A percentile compares a stretch with the other conserved stretches of the same genome.
Evolutionary conservation across 805 yeast species (phyloP).

Genomic region (Phaffomyces antillensis): DNA sequence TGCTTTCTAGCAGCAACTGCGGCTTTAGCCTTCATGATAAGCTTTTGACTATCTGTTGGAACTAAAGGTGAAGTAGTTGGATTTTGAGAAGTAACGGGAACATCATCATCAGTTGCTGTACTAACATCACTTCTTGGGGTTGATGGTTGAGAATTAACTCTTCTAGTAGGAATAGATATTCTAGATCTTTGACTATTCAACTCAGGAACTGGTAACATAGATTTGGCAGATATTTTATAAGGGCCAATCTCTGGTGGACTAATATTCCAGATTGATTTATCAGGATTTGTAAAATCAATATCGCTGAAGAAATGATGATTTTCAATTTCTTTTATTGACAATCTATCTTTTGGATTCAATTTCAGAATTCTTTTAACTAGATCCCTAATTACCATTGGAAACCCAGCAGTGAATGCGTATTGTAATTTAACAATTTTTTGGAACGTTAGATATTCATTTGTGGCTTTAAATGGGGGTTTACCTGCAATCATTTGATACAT

Average conservation of each 20-base stretch:
- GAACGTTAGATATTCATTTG: conserved; percentile 74
- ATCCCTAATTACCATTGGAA: conserved; percentile 67
- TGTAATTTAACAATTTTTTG: conserved; percentile 77
- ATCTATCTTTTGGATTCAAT: conserved; percentile 56
- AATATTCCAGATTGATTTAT: conserved; percentile 46
- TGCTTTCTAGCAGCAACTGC: conserved; percentile 24
- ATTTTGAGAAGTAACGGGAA: neutral
- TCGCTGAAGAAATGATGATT: conserved; percentile 56
- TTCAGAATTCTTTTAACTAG: conserved; percentile 62
- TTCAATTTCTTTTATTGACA: conserved; percentile 49
- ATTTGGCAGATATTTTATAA: conserved; percentile 65
- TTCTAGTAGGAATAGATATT: conserved; percentile 20
- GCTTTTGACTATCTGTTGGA: conserved; percentile 22
- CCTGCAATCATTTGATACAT: conserved; percentile 94
- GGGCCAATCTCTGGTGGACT: conserved; percentile 64
- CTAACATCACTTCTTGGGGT: conserved; percentile 15
- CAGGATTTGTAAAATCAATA: conserved; percentile 44
- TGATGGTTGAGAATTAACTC: conserved; percentile 16
- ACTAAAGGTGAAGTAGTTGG: conserved; percentile 14
- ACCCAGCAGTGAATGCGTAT: conserved; percentile 80
- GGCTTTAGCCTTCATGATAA: conserved; percentile 21
- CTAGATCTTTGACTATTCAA: conserved; percentile 24
- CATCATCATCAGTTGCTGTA: neutral
- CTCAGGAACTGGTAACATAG: conserved; percentile 72
- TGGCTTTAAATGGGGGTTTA: conserved; percentile 78